phyloP scores from a whole-genome alignment of 148 eudicot species.

The Salicornia ramosissima region DNA sequence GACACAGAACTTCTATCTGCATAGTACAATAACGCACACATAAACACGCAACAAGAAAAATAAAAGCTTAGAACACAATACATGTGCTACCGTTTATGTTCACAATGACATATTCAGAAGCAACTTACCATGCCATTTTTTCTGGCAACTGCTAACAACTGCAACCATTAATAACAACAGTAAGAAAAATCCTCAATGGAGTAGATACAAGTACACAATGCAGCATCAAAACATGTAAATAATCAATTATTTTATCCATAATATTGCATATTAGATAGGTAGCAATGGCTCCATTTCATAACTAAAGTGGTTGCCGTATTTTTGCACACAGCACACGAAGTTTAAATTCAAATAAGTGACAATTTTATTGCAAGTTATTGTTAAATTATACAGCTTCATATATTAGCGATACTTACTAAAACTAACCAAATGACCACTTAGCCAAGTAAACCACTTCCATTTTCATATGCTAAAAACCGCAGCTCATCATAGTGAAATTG shows the following conservation, averaged over 20 bases:
- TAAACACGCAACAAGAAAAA: neutral
- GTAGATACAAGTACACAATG: neutral
- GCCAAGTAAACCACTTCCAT: no score
- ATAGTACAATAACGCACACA: neutral
- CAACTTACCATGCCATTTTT: slow-evolving; percentile 76
- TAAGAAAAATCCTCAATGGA: slow-evolving; percentile 6
- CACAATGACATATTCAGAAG: neutral
- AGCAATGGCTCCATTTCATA: neutral
- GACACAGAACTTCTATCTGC: slow-evolving; percentile 74
- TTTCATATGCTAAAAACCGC: no score
- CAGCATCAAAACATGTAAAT: neutral
- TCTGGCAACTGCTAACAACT: slow-evolving; percentile 85
- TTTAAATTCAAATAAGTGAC: no score
- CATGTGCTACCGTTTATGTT: neutral
- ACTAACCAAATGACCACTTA: no score
- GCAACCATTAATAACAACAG: slow-evolving; percentile 26
- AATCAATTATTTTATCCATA: no score
- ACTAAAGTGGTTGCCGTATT: neutral
- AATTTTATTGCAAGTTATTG: no score
- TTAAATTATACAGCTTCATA: no score
- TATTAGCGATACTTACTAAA: no score
- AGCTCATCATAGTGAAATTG: no score
- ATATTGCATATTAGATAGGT: no score
- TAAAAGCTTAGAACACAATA: neutral
- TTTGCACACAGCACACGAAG: no score